Base-by-base conservation (phyloP, 352 stramenopile species). In the Phytophthora nicotianae region DNA sequence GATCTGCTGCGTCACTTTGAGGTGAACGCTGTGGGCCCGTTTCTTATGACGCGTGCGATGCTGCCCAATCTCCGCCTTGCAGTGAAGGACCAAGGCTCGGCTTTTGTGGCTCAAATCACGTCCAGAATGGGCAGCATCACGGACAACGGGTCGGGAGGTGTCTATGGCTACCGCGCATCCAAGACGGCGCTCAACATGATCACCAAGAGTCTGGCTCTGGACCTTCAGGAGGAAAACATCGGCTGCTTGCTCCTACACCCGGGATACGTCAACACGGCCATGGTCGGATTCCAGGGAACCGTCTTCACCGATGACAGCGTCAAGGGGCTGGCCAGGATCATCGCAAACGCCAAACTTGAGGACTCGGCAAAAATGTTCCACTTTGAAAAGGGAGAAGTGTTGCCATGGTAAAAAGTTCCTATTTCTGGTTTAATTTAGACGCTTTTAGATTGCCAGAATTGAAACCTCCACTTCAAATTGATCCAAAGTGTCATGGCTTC, bases 141-240 rank as follows among this genome's bases (percentile, higher is more conserved):
- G 16, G 63, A 69, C 62, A 75, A 75, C 40, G 38, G 49, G 3
- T 67, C 74, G n/a, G 54, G 69, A 3, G 64, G 60, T 0, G 56
- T 72, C 53, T 92, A 93, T 50, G 86, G 74, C 38, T 93, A 96
- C 59, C 73, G 83, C 21, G 73, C 88, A 48, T 91, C 80, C 41
- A 94, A 95, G 67, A 74, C 79, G 19, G 83, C 87, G 23, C 72
- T 93, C 42, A 95, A 96, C 66, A 93, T 89, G 71, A 58, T 89
- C 45, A 77, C 64, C 19, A 88, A 79, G 68, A 79, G 71, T 40
- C 55, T 91, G 16, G 51, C 75, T 0, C 6, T 84, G 3, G 81
- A 88, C 27, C 61, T 91, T 11, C 42, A 69, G 38, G 40, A 54
- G 8, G 70, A 87, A 3, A 84, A 82, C 21, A 89, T 91, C 16